Evolutionary conservation across 2,329 filamentous ascomycete genomes (phyloP).

Genomic region (Beauveria varroae): DNA sequence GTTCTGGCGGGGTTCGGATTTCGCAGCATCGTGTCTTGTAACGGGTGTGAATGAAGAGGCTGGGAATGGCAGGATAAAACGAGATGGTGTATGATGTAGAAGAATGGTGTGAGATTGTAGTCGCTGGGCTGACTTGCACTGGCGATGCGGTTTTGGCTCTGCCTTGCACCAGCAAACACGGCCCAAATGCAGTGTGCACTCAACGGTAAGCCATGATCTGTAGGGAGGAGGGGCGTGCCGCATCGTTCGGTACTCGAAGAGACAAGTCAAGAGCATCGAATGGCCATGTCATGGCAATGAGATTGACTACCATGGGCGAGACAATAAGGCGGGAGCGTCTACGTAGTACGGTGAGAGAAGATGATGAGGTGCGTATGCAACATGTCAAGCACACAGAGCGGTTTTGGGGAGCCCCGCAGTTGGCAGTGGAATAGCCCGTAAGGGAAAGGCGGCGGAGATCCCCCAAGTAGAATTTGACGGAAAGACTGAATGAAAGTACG

Average conservation of each 20-base stretch:
- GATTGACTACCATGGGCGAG: background rate
- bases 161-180: background rate
- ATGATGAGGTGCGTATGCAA: background rate
- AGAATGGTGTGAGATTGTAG: background rate
- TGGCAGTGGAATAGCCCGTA: background rate
- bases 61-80: background rate
- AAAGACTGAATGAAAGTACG: background rate
- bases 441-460: background rate
- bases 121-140: background rate
- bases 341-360: background rate
- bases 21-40: background rate
- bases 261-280: background rate
- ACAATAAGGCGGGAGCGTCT: background rate
- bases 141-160: background rate
- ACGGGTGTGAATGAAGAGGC: background rate
- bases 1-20: slow-evolving; percentile 1
- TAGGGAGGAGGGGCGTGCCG: background rate
- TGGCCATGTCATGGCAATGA: background rate
- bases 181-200: background rate
- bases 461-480: background rate
- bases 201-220: background rate
- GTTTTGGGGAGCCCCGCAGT: background rate
- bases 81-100: background rate
- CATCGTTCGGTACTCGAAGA: background rate
- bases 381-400: background rate